These are phyloP conservation scores for Acacia confusa DNA, from an alignment of 306 rosid genomes.

Conservation along the genomic window DNA sequence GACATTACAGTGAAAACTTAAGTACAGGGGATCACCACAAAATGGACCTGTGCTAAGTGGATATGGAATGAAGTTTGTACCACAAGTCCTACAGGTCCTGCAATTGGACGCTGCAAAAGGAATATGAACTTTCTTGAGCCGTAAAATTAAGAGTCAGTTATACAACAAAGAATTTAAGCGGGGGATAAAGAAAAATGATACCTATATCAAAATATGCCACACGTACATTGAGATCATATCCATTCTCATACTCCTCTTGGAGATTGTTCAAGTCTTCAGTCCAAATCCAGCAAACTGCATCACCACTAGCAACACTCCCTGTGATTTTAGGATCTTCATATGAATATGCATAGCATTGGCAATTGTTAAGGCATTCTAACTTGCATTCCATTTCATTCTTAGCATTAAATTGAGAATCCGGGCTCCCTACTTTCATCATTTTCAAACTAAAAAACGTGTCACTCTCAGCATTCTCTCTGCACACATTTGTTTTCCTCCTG, in stretches of 20 bases:
- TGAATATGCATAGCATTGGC: conserved; percentile 72
- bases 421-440: conserved; percentile 81
- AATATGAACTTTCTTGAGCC: neutral
- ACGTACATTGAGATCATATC: conserved; percentile 62
- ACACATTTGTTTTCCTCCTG: conserved; percentile 54
- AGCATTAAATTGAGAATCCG: conserved; percentile 72
- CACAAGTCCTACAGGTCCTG: conserved; percentile 66
- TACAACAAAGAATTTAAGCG: conserved; percentile 1
- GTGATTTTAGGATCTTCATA: conserved; percentile 39
- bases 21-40: conserved; percentile 66
- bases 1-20: conserved; percentile 52
- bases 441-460: conserved; percentile 60
- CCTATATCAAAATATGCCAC: conserved; percentile 69
- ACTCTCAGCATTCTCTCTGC: conserved; percentile 40
- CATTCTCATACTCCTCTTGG: conserved; percentile 62
- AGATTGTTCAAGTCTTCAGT: conserved; percentile 71
- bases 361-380: conserved; percentile 69
- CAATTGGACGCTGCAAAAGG: conserved; percentile 53
- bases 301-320: conserved; percentile 21
- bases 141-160: neutral
- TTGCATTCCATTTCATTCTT: conserved; percentile 58
- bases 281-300: conserved; percentile 74
- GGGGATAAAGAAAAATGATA: conserved; percentile 29
- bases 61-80: conserved; percentile 73
- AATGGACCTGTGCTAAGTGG: conserved; percentile 69